Evolutionary conservation across 805 yeast genomes (phyloP).

Genomic region (Pichia scutulata): DNA sequence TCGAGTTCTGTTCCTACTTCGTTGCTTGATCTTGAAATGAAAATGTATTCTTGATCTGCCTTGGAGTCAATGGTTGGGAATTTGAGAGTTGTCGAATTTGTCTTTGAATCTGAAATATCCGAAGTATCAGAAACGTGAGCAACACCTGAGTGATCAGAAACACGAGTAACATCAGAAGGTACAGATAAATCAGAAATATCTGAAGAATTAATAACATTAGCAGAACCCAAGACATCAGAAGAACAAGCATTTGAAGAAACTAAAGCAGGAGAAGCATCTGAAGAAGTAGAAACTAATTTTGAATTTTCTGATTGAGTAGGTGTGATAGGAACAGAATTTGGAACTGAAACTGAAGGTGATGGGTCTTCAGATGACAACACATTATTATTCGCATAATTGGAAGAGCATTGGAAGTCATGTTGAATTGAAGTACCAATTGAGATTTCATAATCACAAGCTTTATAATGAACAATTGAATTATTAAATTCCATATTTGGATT

Average conservation of each 20-base stretch:
- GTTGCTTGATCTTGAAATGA: neutral
- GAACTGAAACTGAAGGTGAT: neutral
- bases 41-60: conserved; percentile 2
- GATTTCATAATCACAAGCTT: conserved; percentile 1
- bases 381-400: neutral
- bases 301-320: neutral
- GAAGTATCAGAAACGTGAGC: no score
- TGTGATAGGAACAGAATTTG: neutral
- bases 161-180: neutral
- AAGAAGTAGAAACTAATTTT: neutral
- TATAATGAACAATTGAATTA: conserved; percentile 1
- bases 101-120: neutral
- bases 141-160: no score
- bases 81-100: neutral
- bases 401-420: neutral
- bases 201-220: neutral
- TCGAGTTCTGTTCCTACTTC: neutral
- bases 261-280: neutral
- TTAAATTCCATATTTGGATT: neutral
- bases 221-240: neutral
- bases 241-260: neutral
- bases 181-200: no score
- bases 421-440: neutral
- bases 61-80: neutral
- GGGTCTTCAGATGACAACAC: neutral